Percentiles rank a stretch among this genome's conserved stretches.
Conservation (phyloP, 495 filamentous ascomycete species). For the Lasiosphaeris hirsuta region DNA sequence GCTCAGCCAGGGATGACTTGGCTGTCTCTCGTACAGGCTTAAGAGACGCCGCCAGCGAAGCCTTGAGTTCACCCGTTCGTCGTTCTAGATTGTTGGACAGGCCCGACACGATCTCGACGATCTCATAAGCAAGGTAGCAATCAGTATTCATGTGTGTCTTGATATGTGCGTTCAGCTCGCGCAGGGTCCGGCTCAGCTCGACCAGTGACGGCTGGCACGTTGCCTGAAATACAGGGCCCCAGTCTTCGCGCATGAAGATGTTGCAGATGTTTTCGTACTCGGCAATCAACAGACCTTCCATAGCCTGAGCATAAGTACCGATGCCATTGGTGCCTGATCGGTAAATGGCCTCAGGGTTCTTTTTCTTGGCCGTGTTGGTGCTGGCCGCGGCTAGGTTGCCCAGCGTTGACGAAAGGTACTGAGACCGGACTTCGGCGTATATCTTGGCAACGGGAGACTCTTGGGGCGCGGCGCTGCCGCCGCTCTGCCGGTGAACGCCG, state of each 20-base stretch:
- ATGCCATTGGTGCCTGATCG: conserved; percentile 90
- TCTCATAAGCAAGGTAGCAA: conserved; percentile 94
- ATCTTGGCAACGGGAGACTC: conserved; percentile 65
- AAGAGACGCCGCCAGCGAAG: conserved; percentile 74
- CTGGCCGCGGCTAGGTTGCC: conserved; percentile 85
- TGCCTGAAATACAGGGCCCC: conserved; percentile 69
- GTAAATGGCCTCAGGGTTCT: conserved; percentile 75
- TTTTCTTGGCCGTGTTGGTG: conserved; percentile 80
- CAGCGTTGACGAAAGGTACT: conserved; percentile 75
- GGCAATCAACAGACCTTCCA: conserved; percentile 79
- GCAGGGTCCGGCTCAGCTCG: conserved; percentile 80
- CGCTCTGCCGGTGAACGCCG: conserved; percentile 26
- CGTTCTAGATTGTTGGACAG: conserved; percentile 76
- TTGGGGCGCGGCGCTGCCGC: conserved; percentile 46
- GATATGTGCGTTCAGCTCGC: conserved; percentile 87
- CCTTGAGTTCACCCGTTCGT: conserved; percentile 82
- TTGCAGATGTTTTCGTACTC: conserved; percentile 86
- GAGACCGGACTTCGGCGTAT: conserved; percentile 80
- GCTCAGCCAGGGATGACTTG: conserved; percentile 75
- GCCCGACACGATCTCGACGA: conserved; percentile 83
- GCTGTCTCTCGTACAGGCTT: conserved; percentile 89
- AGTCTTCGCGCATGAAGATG: conserved; percentile 81
- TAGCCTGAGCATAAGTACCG: conserved; percentile 77
- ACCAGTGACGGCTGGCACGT: conserved; percentile 72
- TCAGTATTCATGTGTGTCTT: conserved; percentile 82